Base-by-base conservation (phyloP, 345 rosid species). In the Raphanus raphanistrum region DNA sequence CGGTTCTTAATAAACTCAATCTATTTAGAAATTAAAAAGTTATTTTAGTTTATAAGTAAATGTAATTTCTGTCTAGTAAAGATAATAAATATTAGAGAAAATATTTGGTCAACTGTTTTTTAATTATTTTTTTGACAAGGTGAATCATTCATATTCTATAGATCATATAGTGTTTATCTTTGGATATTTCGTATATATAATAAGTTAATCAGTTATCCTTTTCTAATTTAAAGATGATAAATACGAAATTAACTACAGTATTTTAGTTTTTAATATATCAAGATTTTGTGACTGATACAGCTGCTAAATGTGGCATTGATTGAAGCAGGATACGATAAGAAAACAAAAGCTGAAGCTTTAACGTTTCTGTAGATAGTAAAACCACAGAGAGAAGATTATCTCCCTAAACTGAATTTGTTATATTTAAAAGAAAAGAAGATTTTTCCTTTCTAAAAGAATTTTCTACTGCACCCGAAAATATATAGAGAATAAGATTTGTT, bases 281-380 rank as follows among this genome's bases (percentile, higher is more conserved):
- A 36, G 2, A 32, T 61, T 62, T 43, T n/a, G 3, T 11, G 32
- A 31, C 2, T 68, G 45, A 15, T 48, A 48, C 8, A n/a, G 2
- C 5, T 31, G 41, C 26, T 67, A 72, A 64, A 72, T 57, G 41
- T 72, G 68, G 68, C 69, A 38, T 32, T 78, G 38, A 3, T 36
- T 3, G 48, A 27, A 32, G 72, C 16, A 31, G 48, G 8, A 61
- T 25, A 61, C 15, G 31, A 61, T 36, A 55, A 58, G 5, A 35
- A 43, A 73, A 45, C 41, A 78, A 72, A 78, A 78, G 65, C 1
- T 73, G 69, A 73, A 69, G 64, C 71, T 68, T 48, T 59, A 78
- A 58, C 4, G 54, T 3, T 36, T 73, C 33, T 54, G 41, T 59
- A 62, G 13, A 50, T 79, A 36, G 78, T 52, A 62, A 79, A 52